A percentile compares a stretch with the other conserved stretches of the same genome.
Evolutionary conservation across 164 flowering plant species (phyloP).

Genomic region (Chimonanthus praecox): DNA sequence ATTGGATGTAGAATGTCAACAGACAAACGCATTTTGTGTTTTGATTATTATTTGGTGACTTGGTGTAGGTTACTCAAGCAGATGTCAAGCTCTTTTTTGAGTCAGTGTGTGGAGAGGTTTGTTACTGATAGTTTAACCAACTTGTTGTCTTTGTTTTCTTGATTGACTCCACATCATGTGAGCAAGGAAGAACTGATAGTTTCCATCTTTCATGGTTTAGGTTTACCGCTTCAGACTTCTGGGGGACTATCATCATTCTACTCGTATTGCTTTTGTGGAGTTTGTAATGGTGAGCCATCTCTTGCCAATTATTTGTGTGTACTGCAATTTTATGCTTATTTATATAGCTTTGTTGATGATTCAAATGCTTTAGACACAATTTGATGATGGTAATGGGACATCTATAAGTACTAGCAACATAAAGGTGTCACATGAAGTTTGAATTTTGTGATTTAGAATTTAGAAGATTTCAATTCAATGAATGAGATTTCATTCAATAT

Average conservation of each 20-base stretch:
- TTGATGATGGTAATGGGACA: not conserved
- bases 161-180: not conserved
- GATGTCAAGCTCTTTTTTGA: constrained; percentile 77
- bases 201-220: constrained; percentile 27
- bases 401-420: not conserved
- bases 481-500: too few species aligned
- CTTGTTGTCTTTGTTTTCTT: not conserved
- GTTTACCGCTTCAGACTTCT: constrained; percentile 73
- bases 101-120: constrained; percentile 75
- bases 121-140: constrained; percentile 10
- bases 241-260: constrained; percentile 73
- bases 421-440: not conserved
- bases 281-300: constrained; percentile 49
- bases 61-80: constrained; percentile 59
- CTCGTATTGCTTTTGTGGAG: constrained; percentile 88
- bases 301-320: not conserved
- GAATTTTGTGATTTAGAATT: not conserved
- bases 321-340: not conserved
- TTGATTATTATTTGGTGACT: not conserved
- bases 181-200: not conserved
- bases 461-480: too few species aligned
- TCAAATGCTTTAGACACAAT: not conserved
- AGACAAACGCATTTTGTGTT: not conserved
- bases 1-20: constrained; percentile 4
- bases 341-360: not conserved